Evolutionary conservation across 2,329 filamentous ascomycete genomes (phyloP), one percentile per base, ranked within the genome.

Genomic region (Xylogone sp.): DNA sequence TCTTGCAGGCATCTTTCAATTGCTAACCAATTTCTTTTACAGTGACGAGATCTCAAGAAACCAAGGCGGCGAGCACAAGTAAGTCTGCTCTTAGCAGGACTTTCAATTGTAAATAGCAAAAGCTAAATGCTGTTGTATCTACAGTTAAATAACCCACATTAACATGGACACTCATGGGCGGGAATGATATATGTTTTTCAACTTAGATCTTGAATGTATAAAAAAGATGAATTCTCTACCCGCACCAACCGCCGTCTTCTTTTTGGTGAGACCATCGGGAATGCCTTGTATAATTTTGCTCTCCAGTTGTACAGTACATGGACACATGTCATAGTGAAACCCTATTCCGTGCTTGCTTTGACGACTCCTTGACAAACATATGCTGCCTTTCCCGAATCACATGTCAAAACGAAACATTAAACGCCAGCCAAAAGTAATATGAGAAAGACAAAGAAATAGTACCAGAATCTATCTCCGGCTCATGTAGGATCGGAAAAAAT

Each of bases 401-500:
- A 57, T 57, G 44, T 49, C 45, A 49, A 48, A 51, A 54, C 43
- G 56, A 51, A 52, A 51, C 54, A 53, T 52, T 51, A 47, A 62
- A 59, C 58, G 59, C 64, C 62, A 60, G 50, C 43, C 50, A 52
- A 53, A 53, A 49, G 49, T 46, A 43, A 39, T 43, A 6, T 27
- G 24, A 27, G 10, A 27, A 27, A 45, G 34, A 53, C 45, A 57
- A 54, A 43, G n/a, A n/a, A n/a, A n/a, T n/a, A n/a, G n/a, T n/a
- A 53, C 52, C 46, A 51, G 48, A 48, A n/a, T n/a, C 72, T 67
- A 87, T 70, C 86, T 81, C 58, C 88, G 78, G 42, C 87, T 88
- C 75, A 90, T 84, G 71, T 90, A 96, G 50, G 90, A 96, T 46
- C 88, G 82, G 68, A 94, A 96, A 71, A 97, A 97, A 69, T 90